Conservation (phyloP, 139 green algal species). For the Tetraselmis chui region DNA sequence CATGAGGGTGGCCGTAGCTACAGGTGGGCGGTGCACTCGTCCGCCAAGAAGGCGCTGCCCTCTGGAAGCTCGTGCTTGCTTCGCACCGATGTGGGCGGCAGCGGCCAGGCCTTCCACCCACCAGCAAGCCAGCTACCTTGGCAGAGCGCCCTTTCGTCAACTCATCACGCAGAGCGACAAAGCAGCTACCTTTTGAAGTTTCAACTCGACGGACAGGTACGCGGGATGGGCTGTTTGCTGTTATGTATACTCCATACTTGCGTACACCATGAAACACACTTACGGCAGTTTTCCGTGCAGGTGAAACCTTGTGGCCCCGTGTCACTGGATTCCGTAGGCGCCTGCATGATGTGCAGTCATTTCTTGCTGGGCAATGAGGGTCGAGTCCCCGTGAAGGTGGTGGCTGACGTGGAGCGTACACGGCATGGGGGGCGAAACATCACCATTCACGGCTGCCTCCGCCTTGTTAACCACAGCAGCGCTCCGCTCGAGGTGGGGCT, state of each 20-base stretch:
- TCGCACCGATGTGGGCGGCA: too few relatives aligned
- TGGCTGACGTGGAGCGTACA: constrained; percentile 25
- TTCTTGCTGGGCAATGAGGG: background rate
- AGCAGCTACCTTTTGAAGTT: background rate
- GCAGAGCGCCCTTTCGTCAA: too few relatives aligned
- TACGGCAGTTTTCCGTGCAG: constrained; percentile 28
- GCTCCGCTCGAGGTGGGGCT: constrained; percentile 21
- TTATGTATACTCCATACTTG: too few relatives aligned
- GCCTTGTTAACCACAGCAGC: constrained; percentile 37
- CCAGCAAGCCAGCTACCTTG: too few relatives aligned
- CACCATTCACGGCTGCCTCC: constrained; percentile 37
- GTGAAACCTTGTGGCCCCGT: constrained; percentile 21
- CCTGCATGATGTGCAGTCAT: background rate
- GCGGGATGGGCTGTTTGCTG: too few relatives aligned
- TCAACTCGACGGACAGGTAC: background rate
- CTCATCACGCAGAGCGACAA: too few relatives aligned
- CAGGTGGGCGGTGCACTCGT: background rate
- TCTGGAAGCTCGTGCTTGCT: background rate
- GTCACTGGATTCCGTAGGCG: constrained; percentile 18
- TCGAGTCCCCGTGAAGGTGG: constrained; percentile 8
- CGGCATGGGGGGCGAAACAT: constrained; percentile 32
- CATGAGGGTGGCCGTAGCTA: background rate
- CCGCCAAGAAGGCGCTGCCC: background rate
- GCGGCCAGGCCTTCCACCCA: too few relatives aligned
- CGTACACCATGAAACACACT: too few relatives aligned